Percentiles rank a stretch among this genome's conserved stretches.
Conservation (phyloP, 192 early-diverging fungal species). For the Coemansia sp. region DNA sequence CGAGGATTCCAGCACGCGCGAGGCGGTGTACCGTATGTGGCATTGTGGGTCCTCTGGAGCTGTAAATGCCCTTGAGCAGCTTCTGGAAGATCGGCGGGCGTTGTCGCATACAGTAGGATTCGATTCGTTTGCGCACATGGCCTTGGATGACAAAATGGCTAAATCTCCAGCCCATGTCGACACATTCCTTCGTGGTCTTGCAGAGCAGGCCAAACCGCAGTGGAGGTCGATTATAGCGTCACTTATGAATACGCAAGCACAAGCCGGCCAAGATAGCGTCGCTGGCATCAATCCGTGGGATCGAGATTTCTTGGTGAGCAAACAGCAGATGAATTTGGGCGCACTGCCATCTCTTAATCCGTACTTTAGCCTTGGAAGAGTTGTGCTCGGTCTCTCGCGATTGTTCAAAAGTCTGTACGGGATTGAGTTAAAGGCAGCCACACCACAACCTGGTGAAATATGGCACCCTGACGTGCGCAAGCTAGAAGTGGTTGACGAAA, state of each 20-base stretch:
- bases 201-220: constrained; percentile 59
- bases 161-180: constrained; percentile 79
- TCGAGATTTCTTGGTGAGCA: constrained; percentile 67
- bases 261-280: no score
- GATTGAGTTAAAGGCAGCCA: constrained; percentile 72
- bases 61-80: constrained; percentile 66
- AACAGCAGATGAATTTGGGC: constrained; percentile 46
- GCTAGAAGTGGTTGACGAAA: constrained; percentile 86
- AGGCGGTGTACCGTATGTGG: constrained; percentile 71
- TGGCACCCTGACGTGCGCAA: constrained; percentile 94
- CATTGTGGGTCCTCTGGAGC: constrained; percentile 69
- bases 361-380: constrained; percentile 87
- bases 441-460: constrained; percentile 72
- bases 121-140: constrained; percentile 81
- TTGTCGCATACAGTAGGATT: constrained; percentile 78
- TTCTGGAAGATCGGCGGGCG: constrained; percentile 72
- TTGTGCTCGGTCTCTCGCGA: constrained; percentile 82
- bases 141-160: constrained; percentile 92
- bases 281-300: constrained; percentile 75
- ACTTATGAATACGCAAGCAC: constrained; percentile 41
- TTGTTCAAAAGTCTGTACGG: constrained; percentile 88
- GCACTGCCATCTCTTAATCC: constrained; percentile 58
- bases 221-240: constrained; percentile 56
- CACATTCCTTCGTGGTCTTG: constrained; percentile 77
- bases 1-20: constrained; percentile 64